Base-by-base conservation (phyloP, 805 yeast species). In the Starmerella roubikii region DNA sequence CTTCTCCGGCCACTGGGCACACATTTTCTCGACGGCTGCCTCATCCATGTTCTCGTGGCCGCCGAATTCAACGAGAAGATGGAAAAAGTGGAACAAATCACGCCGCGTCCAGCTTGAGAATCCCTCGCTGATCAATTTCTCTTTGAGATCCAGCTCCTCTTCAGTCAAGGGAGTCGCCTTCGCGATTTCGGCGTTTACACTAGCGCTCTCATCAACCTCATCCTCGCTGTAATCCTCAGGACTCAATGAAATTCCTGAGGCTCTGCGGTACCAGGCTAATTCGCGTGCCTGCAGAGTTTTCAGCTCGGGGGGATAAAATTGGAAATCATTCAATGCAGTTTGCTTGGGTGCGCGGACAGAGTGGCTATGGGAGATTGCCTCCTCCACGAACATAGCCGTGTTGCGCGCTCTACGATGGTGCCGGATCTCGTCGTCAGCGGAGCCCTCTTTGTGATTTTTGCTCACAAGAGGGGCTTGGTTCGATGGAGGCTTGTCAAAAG, bases 31-130 rank as follows among this genome's bases (percentile, higher is more conserved):
- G n/a, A 37, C 30, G 17, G 30, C 28, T 8, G 27, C 19, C 15
- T 24, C 30, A n/a, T 30, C 24, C 24, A 30, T 10, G 13, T 30
- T 5, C 31, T 9, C 15, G 24, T 30, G 33, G 16, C 95, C 69
- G 3, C 98, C 97, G 55, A 79, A 71, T 54, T 79, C 82, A 12
- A 79, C 78, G 50, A 75, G 68, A 19, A 75, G 65, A 37, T 71
- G 73, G 38, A 88, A 72, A 53, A 85, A 86, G 47, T 79, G 82
- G 42, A 76, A 77, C 55, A 88, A 86, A 51, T 91, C 97, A 39
- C 86, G 69, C 59, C 93, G 72, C 38, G 79, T 73, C 91, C 94
- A 86, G 53, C 73, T 72, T 27, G 72, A 61, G 55, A 72, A 88
- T 0, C 96, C 96, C 49, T 78, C 69, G 8, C 56, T 51, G 34